Evolutionary conservation across 208 protist genomes (phyloP).

Genomic region (Acanthamoeba lenticulata): DNA sequence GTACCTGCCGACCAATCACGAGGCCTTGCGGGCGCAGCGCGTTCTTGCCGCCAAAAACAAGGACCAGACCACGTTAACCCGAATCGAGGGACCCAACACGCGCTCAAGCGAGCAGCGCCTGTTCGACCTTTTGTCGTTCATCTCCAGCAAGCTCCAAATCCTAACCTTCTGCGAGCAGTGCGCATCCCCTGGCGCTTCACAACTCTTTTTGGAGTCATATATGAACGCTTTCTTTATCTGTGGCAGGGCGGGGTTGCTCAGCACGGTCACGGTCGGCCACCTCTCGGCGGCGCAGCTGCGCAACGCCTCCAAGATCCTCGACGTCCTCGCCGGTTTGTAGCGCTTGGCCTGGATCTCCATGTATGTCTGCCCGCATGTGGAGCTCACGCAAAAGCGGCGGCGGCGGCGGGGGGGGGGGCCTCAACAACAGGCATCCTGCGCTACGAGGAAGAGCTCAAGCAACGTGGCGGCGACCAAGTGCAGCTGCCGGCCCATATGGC

Average conservation of each 20-base stretch:
- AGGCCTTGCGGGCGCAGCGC: neutral
- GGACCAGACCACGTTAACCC: neutral
- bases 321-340: neutral
- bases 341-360: too few relatives aligned
- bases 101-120: neutral
- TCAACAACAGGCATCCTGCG: neutral
- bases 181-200: neutral
- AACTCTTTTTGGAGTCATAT: neutral
- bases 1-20: slow-evolving; percentile 4
- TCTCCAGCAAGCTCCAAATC: neutral
- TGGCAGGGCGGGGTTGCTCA: neutral
- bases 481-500: neutral
- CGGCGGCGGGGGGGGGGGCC: too few relatives aligned
- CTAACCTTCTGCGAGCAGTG: neutral
- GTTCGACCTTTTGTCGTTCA: neutral
- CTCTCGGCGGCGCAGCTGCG: neutral
- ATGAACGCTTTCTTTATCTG: neutral
- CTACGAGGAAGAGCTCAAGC: neutral
- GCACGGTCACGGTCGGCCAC: neutral
- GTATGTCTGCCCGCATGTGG: too few relatives aligned
- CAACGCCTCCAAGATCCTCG: neutral
- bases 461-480: neutral
- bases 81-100: neutral
- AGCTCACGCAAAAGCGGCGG: too few relatives aligned
- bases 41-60: neutral